Evolutionary conservation across 140 eudicot species (phyloP), one percentile per base, ranked within the genome.

Genomic region (Bidens hawaiensis): DNA sequence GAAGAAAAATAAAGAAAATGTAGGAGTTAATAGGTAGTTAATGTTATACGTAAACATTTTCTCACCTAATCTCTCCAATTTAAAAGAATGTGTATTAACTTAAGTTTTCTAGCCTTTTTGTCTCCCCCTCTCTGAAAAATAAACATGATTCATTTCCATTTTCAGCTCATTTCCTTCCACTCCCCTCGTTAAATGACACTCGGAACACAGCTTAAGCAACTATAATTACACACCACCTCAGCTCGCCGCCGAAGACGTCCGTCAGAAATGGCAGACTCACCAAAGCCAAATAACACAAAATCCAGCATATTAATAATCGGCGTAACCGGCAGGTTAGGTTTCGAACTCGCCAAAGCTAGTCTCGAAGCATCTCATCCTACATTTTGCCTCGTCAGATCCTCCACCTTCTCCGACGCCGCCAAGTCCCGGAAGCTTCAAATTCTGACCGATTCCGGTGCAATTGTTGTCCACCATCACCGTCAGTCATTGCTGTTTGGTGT

Each of bases 261-360:
- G 62, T 30, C 13, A 38, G 34, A 21, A 2, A 65, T 55, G 67
- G 78, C 48, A 47, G 62, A 47, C 55, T 17, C 34, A 55, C 64
- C 54, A 58, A 40, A 41, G 46, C 25, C 54, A 28, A 12, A 38
- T 2, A 38, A 11, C 13, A 38, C 11, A 42, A 81, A 52, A 67
- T 70, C 82, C 63, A 67, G 74, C 50, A 65, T 90, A 46, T 73
- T 90, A 26, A 82, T 87, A 52, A 62, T 90, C 4, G 96, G 98
- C 73, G 94, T 53, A 10, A 84, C 97, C 3, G 96, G 96, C 8
- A 82, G 71, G 19, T 74, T 90, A 40, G 97, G 96, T 15, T 82
- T 77, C 64, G 85, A 81, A 41, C 45, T 90, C 1, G 90, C 95
- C 5, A 83, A 63, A 49, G 84, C 95, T 60, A 83, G 95, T 62